phyloP scores from a whole-genome alignment of 2,329 filamentous ascomycete genomes.

The Allantophomopsis lycopodina region DNA sequence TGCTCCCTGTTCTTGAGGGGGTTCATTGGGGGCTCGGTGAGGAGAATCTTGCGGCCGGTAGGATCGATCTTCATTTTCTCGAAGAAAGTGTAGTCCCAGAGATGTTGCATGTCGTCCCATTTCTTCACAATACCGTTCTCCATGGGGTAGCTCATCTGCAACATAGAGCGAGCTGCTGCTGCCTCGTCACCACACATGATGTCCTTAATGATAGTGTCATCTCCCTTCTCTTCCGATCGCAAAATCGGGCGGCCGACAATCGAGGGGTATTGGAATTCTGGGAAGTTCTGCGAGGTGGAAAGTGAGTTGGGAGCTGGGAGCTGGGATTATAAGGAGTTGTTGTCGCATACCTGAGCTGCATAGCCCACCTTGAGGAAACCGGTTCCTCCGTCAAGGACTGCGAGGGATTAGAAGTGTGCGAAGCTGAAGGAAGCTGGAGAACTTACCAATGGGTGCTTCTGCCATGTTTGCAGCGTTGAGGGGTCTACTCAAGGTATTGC shows the following conservation, averaged over 20 bases:
- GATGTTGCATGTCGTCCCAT: slow-evolving; percentile 99
- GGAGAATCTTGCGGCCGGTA: slow-evolving; percentile 84
- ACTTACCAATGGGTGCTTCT: slow-evolving; percentile 21
- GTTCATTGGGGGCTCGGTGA: slow-evolving; percentile 97
- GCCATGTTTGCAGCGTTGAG: slow-evolving; percentile 14
- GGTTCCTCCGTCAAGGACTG: slow-evolving; percentile 98
- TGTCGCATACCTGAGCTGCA: slow-evolving; percentile 59
- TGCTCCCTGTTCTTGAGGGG: slow-evolving; percentile 91
- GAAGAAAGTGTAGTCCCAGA: slow-evolving; percentile 98
- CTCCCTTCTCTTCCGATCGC: slow-evolving; percentile 74
- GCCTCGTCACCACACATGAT: slow-evolving; percentile 99
- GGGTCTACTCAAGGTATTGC: no score
- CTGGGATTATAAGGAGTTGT: slow-evolving; percentile 1
- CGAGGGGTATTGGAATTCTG: slow-evolving; percentile 95
- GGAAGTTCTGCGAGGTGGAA: slow-evolving; percentile 62
- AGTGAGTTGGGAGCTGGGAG: neutral
- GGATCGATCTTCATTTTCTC: slow-evolving; percentile 95
- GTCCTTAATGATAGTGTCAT: slow-evolving; percentile 73
- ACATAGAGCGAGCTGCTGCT: slow-evolving; percentile 86
- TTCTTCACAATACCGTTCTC: slow-evolving; percentile 99
- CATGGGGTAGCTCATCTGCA: slow-evolving; percentile 99
- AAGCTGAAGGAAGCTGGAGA: neutral
- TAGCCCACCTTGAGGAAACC: slow-evolving; percentile 99
- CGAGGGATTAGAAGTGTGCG: slow-evolving; percentile 7
- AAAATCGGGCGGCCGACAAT: slow-evolving; percentile 97